phyloP scores from a whole-genome alignment of 2,329 filamentous ascomycete genomes.

The Phoma sp. region DNA sequence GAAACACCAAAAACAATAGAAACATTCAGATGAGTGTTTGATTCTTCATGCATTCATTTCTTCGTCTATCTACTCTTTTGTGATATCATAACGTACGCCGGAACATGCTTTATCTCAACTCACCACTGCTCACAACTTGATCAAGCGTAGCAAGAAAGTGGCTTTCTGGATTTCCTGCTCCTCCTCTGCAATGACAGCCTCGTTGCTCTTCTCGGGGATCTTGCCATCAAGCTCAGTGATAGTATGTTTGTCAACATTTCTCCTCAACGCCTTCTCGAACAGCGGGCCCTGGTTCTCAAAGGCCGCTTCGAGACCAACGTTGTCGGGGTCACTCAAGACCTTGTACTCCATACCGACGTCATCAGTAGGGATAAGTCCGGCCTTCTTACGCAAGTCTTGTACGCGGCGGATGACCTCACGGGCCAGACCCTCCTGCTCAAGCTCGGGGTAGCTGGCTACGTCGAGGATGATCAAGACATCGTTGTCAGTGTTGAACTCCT shows the following conservation, averaged over 20 bases:
- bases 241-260: constrained; percentile 74
- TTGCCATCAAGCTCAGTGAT: constrained; percentile 66
- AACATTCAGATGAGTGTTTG: not conserved
- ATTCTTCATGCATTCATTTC: constrained; percentile 19
- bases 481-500: constrained; percentile 87
- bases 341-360: constrained; percentile 95
- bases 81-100: constrained; percentile 19
- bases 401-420: constrained; percentile 93
- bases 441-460: constrained; percentile 77
- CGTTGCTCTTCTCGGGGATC: constrained; percentile 56
- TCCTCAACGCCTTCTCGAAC: constrained; percentile 78
- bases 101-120: constrained; percentile 1
- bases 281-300: constrained; percentile 70
- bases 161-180: constrained; percentile 86
- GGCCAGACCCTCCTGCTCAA: constrained; percentile 86
- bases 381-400: constrained; percentile 92
- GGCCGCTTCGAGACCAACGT: constrained; percentile 71
- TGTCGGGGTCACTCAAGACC: constrained; percentile 78
- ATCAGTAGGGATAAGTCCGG: constrained; percentile 86
- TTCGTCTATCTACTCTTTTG: constrained; percentile 22
- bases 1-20: not conserved
- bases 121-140: constrained; percentile 65
- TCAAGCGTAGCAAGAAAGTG: constrained; percentile 75
- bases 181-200: constrained; percentile 75
- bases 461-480: constrained; percentile 94